These are phyloP conservation scores for Pogostemon cablin DNA, from an alignment of 257 asterid species.

Conservation along the genomic window DNA sequence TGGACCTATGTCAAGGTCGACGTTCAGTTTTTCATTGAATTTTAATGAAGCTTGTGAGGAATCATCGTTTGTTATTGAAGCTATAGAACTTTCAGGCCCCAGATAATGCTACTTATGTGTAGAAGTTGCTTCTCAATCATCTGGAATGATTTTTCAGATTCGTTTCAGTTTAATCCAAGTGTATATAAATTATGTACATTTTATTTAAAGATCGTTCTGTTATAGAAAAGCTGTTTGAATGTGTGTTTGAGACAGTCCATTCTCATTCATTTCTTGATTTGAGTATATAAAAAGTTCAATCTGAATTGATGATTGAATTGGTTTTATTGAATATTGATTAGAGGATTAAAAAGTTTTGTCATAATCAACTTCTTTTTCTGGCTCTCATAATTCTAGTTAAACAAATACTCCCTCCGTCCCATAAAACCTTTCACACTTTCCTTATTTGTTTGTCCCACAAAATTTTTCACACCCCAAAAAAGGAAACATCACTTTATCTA, in stretches of 20 bases:
- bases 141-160: background rate
- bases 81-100: slow-evolving; percentile 95
- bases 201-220: slow-evolving; percentile 8
- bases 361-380: too few relatives aligned
- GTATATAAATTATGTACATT: slow-evolving; percentile 16
- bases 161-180: background rate
- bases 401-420: too few relatives aligned
- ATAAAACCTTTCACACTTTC: too few relatives aligned
- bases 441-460: too few relatives aligned
- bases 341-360: too few relatives aligned
- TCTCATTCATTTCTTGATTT: too few relatives aligned
- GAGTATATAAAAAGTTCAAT: background rate
- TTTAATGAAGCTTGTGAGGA: slow-evolving; percentile 56
- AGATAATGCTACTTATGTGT: slow-evolving; percentile 32
- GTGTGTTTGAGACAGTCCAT: background rate
- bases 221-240: background rate
- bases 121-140: background rate
- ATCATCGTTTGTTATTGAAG: slow-evolving; percentile 76
- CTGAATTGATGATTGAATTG: background rate
- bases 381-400: too few relatives aligned
- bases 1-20: slow-evolving; percentile 48
- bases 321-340: background rate
- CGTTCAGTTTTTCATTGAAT: slow-evolving; percentile 73
- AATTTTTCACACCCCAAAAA: too few relatives aligned
- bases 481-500: too few relatives aligned